A percentile compares a stretch with the other conserved stretches of the same genome.
These are phyloP conservation scores for Blastobotrys niveus DNA, from an alignment of 1,139 yeast genomes.

Conservation along the genomic window DNA sequence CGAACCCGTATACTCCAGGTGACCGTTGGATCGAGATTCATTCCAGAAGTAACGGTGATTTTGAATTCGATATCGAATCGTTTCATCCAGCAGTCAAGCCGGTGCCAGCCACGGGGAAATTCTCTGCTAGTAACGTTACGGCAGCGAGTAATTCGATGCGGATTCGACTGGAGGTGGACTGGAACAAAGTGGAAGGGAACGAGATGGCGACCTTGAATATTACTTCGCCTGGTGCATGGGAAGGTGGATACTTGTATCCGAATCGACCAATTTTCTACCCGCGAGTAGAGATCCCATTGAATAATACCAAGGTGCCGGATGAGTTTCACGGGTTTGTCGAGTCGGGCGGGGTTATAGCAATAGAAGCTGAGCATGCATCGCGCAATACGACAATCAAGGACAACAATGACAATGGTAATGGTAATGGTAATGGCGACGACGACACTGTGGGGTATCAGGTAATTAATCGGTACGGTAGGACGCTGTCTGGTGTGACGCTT, in stretches of 20 bases:
- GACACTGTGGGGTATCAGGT: slow-evolving; percentile 13
- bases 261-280: background rate
- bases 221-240: background rate
- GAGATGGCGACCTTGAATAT: background rate
- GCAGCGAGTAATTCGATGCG: background rate
- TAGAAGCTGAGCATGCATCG: slow-evolving; percentile 15
- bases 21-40: slow-evolving; percentile 18
- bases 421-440: background rate
- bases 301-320: slow-evolving; percentile 14
- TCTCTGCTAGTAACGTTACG: background rate
- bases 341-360: slow-evolving; percentile 19
- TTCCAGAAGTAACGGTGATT: slow-evolving; percentile 11
- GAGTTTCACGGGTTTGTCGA: slow-evolving; percentile 20
- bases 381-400: slow-evolving; percentile 11
- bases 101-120: background rate
- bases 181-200: background rate
- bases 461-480: slow-evolving; percentile 18
- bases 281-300: slow-evolving; percentile 9
- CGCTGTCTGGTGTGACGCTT: slow-evolving; percentile 21
- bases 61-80: slow-evolving; percentile 2
- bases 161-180: background rate
- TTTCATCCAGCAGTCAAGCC: slow-evolving; percentile 5
- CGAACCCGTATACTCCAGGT: slow-evolving; percentile 16
- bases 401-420: too few species aligned
- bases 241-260: too few species aligned